Conservation (phyloP, 1,139 yeast genomes). For the Magnusiomyces suaveolens region DNA sequence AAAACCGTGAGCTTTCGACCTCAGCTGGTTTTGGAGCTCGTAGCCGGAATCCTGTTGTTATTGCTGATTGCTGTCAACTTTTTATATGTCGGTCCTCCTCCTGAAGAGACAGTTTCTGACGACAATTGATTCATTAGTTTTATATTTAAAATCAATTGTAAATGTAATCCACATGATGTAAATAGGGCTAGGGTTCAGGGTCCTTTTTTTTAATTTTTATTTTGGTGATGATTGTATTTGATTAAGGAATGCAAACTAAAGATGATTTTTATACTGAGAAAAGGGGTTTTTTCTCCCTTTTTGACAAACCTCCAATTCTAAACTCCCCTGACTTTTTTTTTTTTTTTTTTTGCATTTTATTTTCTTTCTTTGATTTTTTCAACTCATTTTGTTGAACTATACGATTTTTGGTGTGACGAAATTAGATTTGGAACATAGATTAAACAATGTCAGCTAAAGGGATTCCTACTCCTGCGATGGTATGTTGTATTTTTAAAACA, state of each 20-base stretch:
- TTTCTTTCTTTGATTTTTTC: background rate
- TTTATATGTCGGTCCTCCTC: slow-evolving; percentile 10
- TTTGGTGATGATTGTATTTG: too few species aligned
- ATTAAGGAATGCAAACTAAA: too few species aligned
- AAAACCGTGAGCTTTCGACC: slow-evolving; percentile 27
- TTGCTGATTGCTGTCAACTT: slow-evolving; percentile 17
- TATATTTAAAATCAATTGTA: too few species aligned
- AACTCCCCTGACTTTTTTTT: background rate
- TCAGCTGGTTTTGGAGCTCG: slow-evolving; percentile 23
- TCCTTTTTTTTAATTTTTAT: too few species aligned
- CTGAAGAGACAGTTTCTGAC: background rate
- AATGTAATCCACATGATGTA: too few species aligned
- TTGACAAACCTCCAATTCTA: background rate
- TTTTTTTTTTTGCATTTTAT: background rate
- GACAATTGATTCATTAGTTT: background rate
- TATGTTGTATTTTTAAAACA: too few species aligned
- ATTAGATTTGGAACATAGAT: too few species aligned
- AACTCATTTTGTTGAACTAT: too few species aligned
- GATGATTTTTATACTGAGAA: too few species aligned
- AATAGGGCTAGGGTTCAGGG: too few species aligned
- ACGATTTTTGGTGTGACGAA: too few species aligned
- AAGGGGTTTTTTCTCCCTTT: background rate
- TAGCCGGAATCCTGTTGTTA: slow-evolving; percentile 16
- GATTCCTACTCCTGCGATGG: background rate
- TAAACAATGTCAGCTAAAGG: background rate